These are phyloP conservation scores for Euphorbia celastroides DNA, from an alignment of 441 rosid species.

Conservation along the genomic window DNA sequence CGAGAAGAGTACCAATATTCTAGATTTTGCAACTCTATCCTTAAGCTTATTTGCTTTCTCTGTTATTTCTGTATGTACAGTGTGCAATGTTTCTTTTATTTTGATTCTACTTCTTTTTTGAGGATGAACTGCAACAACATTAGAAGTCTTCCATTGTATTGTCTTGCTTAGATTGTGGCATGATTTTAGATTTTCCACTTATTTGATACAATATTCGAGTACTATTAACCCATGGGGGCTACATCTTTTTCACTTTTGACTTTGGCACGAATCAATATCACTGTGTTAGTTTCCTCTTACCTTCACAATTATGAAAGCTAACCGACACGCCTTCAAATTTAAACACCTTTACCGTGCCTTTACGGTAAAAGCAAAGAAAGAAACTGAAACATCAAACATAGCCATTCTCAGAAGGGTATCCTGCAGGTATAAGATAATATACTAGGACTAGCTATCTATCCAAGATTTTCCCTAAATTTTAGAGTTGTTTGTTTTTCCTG, in stretches of 20 bases:
- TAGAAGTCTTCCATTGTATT: slow-evolving; percentile 16
- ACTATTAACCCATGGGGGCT: slow-evolving; percentile 23
- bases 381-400: neutral
- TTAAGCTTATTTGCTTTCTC: slow-evolving; percentile 13
- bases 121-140: slow-evolving; percentile 15
- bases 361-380: neutral
- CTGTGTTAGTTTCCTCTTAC: neutral
- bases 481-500: neutral
- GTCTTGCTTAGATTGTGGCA: slow-evolving; percentile 30
- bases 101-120: neutral
- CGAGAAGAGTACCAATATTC: slow-evolving; percentile 23
- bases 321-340: neutral
- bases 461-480: neutral
- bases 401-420: neutral
- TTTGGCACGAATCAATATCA: slow-evolving; percentile 9
- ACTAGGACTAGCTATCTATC: neutral
- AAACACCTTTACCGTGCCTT: neutral
- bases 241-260: slow-evolving; percentile 24
- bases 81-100: slow-evolving; percentile 29
- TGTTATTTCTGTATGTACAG: slow-evolving; percentile 28
- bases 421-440: neutral
- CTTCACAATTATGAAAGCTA: neutral
- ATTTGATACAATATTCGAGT: slow-evolving; percentile 20
- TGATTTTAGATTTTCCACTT: slow-evolving; percentile 27
- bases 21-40: slow-evolving; percentile 21